Conservation (phyloP, 306 rosid species). For the Begonia peltatifolia region DNA sequence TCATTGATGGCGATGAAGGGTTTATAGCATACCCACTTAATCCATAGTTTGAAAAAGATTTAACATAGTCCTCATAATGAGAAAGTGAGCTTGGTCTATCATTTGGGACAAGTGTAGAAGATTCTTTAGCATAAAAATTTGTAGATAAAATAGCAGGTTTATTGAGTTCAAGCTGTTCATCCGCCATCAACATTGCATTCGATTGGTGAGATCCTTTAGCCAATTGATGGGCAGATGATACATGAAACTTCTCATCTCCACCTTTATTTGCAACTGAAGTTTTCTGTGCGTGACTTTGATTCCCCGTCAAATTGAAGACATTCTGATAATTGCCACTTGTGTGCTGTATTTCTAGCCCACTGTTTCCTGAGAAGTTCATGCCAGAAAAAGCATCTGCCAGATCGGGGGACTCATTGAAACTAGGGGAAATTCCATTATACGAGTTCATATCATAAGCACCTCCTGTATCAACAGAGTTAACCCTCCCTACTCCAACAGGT, state of each 20-base stretch:
- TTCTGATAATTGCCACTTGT: conserved; percentile 42
- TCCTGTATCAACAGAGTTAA: conserved; percentile 47
- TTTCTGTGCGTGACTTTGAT: conserved; percentile 44
- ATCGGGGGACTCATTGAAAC: conserved; percentile 48
- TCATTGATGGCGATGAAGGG: conserved; percentile 54
- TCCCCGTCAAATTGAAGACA: conserved; percentile 56
- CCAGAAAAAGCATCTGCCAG: conserved; percentile 66
- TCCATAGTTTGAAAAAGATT: conserved; percentile 56
- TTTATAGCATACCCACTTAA: conserved; percentile 44
- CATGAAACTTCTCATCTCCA: conserved; percentile 45
- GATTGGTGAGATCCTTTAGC: conserved; percentile 34
- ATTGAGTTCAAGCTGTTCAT: conserved; percentile 35
- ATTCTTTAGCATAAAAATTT: conserved; percentile 48
- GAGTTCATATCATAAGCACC: conserved; percentile 31
- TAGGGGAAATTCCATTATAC: conserved; percentile 33
- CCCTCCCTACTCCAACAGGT: conserved; percentile 66
- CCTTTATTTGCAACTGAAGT: conserved; percentile 45
- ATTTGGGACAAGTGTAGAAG: conserved; percentile 31
- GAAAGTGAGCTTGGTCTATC: conserved; percentile 38
- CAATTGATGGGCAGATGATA: conserved; percentile 26
- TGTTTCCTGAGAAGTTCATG: conserved; percentile 55
- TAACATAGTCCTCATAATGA: conserved; percentile 52
- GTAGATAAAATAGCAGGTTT: conserved; percentile 31
- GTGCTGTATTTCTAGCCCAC: conserved; percentile 43
- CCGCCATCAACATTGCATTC: conserved; percentile 23